Evolutionary conservation across 1,284 basidiomycete genomes (phyloP), one percentile per base, ranked within the genome.

Genomic region (Meira miltonrushii): DNA sequence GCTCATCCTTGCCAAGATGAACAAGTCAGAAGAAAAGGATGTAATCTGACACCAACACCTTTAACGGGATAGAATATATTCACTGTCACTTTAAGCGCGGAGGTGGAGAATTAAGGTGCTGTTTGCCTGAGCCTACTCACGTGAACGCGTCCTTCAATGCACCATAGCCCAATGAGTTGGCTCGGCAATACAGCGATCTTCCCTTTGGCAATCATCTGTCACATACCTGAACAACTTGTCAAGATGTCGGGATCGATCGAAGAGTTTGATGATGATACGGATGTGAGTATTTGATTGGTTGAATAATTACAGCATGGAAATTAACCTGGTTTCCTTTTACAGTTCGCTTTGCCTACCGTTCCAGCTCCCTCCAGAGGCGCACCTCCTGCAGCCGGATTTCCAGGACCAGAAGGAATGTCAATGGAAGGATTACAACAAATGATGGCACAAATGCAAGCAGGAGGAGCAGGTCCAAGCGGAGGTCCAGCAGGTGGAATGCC

Each of bases 241-340:
- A 50, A 8, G 61, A 60, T 53, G 50, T 39, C 58, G n/a, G 50
- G 39, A 44, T 56, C 64, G n/a, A 65, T 71, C n/a, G 69, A 76
- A 44, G 75, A 74, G 39, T 77, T 77, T 43, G 69, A 77, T 63
- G 75, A 77, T 67, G 75, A 77, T 58, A 72, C 71, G 46, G 75
- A 77, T 52, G 74, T 77, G 60, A 54, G 71, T 60, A n/a, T 11
- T 4, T 33, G 28, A 33, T 33, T 33, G 8, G 8, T 33, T 33
- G 28, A 33, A 4, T 8, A n/a, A 25, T 40, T 2, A 17, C 37
- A 47, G 17, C 44, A 7, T 25, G 17, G 11, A 38, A 7, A 53
- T 17, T 17, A 19, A 19, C 28, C 17, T 23, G 33, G 13, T 59
- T 52, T 47, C 5, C 15, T 51, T 1, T 8, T 12, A 38, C 62